A percentile compares a stretch with the other conserved stretches of the same genome.
Conservation (phyloP, 176 grass and related monocot species). For the Secale cereale region DNA sequence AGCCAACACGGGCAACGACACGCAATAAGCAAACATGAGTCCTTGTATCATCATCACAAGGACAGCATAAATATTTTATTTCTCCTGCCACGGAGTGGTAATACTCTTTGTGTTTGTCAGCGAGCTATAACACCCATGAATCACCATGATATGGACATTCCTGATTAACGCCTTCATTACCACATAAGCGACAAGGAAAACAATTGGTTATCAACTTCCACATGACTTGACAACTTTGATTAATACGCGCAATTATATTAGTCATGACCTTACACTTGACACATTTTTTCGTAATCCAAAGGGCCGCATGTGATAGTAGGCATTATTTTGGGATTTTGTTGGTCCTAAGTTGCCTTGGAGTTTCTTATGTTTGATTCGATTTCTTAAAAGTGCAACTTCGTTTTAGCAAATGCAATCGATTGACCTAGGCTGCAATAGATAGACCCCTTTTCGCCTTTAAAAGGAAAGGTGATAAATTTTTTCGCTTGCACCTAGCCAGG, state of each 20-base stretch:
- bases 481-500: not conserved
- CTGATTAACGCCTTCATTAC: not conserved
- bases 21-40: not conserved
- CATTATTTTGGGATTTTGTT: not conserved
- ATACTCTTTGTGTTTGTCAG: slow-evolving; percentile 16
- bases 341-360: not conserved
- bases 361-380: not conserved
- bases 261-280: not conserved
- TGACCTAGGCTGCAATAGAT: not conserved
- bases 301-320: not conserved
- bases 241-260: not conserved
- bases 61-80: not conserved
- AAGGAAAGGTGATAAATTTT: not conserved
- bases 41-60: not conserved
- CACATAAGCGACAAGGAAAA: not conserved
- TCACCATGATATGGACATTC: slow-evolving; percentile 26
- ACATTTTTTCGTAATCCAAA: not conserved
- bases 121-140: slow-evolving; percentile 16
- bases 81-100: not conserved
- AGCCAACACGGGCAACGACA: not conserved
- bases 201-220: not conserved
- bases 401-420: not conserved
- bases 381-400: not conserved
- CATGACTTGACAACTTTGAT: not conserved
- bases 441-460: not conserved